These are phyloP conservation scores for Ogataea pignaliae DNA, from an alignment of 805 yeast genomes.

Conservation along the genomic window DNA sequence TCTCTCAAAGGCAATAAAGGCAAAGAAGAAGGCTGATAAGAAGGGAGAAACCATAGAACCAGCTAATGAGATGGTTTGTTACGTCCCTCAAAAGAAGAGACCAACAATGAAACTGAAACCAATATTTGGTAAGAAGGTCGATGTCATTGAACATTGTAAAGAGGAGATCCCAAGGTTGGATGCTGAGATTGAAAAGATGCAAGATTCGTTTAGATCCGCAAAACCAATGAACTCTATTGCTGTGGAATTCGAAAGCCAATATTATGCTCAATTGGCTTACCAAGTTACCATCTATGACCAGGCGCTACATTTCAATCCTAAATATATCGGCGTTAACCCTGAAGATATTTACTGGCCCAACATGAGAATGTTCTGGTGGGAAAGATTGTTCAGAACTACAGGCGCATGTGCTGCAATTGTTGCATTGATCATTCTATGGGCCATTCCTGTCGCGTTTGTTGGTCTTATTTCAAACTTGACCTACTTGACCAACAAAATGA, in stretches of 20 bases:
- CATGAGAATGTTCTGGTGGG: constrained; percentile 80
- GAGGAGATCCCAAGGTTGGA: constrained; percentile 56
- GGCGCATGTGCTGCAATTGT: constrained; percentile 49
- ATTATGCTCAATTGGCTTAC: constrained; percentile 66
- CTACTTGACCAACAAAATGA: constrained; percentile 52
- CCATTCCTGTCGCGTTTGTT: constrained; percentile 74
- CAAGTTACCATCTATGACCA: constrained; percentile 61
- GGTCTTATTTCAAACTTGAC: constrained; percentile 70
- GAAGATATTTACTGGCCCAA: constrained; percentile 64
- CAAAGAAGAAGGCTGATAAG: constrained; percentile 59
- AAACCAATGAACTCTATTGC: constrained; percentile 75
- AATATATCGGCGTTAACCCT: constrained; percentile 60
- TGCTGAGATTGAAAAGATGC: constrained; percentile 52
- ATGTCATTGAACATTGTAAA: constrained; percentile 53
- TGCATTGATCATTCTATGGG: constrained; percentile 62
- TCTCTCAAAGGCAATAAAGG: constrained; percentile 59
- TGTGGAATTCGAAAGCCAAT: constrained; percentile 75
- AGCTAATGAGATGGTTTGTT: constrained; percentile 44
- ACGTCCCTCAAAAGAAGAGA: constrained; percentile 63
- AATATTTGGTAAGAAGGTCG: constrained; percentile 55
- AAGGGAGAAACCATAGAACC: constrained; percentile 48
- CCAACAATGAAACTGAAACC: constrained; percentile 47
- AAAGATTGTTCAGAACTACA: constrained; percentile 49
- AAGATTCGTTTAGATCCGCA: constrained; percentile 40
- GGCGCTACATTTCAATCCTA: constrained; percentile 60